Evolutionary conservation across 2,329 filamentous ascomycete species (phyloP).

Genomic region (Trichoderma sp.): DNA sequence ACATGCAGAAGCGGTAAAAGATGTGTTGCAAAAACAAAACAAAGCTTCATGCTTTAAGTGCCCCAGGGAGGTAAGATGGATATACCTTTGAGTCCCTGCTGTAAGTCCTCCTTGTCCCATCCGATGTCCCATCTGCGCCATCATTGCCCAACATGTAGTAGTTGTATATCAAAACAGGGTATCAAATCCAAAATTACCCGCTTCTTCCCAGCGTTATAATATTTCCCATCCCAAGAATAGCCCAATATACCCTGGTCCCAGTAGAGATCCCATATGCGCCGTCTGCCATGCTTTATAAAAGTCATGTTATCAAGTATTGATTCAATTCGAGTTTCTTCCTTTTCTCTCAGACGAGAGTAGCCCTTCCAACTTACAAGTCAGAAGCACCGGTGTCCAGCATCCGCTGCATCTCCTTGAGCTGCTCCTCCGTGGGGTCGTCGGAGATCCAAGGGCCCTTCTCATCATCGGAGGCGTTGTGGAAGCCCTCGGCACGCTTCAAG

Average conservation of each 20-base stretch:
- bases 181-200: constrained; percentile 24
- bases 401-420: constrained; percentile 60
- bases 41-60: not conserved
- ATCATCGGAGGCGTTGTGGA: constrained; percentile 75
- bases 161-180: constrained; percentile 25
- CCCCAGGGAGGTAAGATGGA: not conserved
- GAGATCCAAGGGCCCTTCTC: constrained; percentile 85
- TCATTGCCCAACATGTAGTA: constrained; percentile 15
- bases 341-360: not conserved
- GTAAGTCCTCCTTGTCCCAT: not conserved
- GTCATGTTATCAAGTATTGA: not conserved
- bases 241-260: constrained; percentile 24
- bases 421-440: constrained; percentile 64
- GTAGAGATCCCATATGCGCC: constrained; percentile 32
- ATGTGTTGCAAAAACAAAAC: not conserved
- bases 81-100: not conserved
- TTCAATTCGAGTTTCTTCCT: not conserved
- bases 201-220: constrained; percentile 11
- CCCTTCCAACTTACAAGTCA: constrained; percentile 22
- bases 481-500: constrained; percentile 79
- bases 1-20: not conserved
- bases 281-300: constrained; percentile 28
- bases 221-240: constrained; percentile 19
- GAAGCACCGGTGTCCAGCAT: constrained; percentile 36
- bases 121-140: constrained; percentile 7